These are phyloP conservation scores for Hericium erinaceus DNA, from an alignment of 768 basidiomycete species.

Conservation along the genomic window DNA sequence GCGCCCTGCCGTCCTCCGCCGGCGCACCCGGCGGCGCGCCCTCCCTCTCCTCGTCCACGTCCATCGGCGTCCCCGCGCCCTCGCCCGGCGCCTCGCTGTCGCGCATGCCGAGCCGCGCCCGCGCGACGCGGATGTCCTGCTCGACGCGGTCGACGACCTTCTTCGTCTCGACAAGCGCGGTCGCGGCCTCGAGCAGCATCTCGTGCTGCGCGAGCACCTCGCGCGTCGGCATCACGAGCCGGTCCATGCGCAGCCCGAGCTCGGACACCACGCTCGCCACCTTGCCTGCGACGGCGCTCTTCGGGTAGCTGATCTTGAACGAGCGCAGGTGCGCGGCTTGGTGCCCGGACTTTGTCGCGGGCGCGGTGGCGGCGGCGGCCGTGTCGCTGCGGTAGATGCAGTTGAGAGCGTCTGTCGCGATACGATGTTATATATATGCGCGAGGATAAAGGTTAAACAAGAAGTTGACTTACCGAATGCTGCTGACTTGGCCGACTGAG, in stretches of 20 bases:
- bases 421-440: conserved; percentile 4
- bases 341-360: conserved; percentile 69
- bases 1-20: conserved; percentile 54
- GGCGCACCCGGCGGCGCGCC: conserved; percentile 33
- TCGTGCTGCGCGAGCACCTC: conserved; percentile 72
- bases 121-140: conserved; percentile 70
- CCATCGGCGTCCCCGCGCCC: conserved; percentile 23
- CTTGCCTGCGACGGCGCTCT: conserved; percentile 63
- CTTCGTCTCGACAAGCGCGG: conserved; percentile 80
- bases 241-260: conserved; percentile 59
- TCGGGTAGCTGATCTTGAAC: conserved; percentile 75
- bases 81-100: conserved; percentile 32
- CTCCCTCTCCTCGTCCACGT: conserved; percentile 26
- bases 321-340: conserved; percentile 79
- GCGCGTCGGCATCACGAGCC: conserved; percentile 91
- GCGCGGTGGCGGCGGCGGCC: conserved; percentile 33
- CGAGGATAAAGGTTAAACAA: background rate
- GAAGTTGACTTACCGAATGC: conserved; percentile 39
- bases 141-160: conserved; percentile 79
- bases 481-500: conserved; percentile 45
- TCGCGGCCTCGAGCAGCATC: conserved; percentile 59
- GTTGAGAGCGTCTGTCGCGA: conserved; percentile 47
- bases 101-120: conserved; percentile 47
- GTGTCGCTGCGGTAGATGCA: conserved; percentile 68
- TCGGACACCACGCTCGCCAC: conserved; percentile 73